Evolutionary conservation across 257 asterid species (phyloP).

Genomic region (Jaltomata sinuosa): DNA sequence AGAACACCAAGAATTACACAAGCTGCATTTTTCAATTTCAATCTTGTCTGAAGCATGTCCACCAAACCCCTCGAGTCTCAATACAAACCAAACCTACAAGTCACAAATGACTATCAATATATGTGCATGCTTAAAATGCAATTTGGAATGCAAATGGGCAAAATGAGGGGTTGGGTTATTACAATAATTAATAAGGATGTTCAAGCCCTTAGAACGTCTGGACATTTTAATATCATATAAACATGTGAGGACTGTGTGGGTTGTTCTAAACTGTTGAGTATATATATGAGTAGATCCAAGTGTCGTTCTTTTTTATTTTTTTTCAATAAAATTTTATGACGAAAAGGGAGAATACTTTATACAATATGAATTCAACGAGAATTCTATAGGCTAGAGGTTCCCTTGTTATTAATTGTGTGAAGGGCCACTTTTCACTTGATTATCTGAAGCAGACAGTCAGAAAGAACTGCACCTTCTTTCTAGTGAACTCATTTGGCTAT

Average conservation of each 20-base stretch:
- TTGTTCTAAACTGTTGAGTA: background rate
- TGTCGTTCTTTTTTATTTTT: background rate
- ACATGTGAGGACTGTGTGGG: background rate
- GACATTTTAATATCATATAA: background rate
- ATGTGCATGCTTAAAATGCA: background rate
- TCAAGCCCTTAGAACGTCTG: background rate
- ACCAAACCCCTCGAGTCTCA: background rate
- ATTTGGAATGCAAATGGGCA: background rate
- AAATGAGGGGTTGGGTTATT: background rate
- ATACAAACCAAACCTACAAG: background rate
- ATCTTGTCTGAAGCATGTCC: background rate
- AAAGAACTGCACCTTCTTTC: background rate
- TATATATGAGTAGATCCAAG: background rate
- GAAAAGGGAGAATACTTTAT: background rate
- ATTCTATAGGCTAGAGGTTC: background rate
- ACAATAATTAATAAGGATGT: background rate
- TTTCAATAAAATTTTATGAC: background rate
- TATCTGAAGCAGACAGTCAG: background rate
- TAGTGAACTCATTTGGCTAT: background rate
- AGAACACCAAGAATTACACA: background rate
- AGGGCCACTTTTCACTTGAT: background rate
- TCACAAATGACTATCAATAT: background rate
- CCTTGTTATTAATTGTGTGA: background rate
- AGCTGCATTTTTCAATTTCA: background rate
- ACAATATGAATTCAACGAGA: background rate